Evolutionary conservation across 2,329 filamentous ascomycete species (phyloP), one percentile per base, ranked within the genome.

Genomic region (Diplodia corticola): DNA sequence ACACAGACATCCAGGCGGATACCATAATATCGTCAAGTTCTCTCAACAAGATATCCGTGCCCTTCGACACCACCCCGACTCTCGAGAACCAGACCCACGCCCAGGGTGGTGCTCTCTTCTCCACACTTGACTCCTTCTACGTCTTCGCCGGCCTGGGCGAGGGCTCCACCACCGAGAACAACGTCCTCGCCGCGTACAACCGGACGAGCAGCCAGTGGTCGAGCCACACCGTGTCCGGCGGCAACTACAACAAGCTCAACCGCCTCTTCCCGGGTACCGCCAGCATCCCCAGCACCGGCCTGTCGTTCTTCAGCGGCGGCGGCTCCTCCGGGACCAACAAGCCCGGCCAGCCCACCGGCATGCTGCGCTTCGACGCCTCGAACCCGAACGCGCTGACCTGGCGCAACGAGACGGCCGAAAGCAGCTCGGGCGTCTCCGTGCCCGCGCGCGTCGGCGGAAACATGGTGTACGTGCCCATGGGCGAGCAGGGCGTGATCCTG

Each of bases 301-400:
- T 61, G 5, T 61, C 57, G 10, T 61, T 61, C 57, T 49, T 61
- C 57, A 49, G 44, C 40, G 57, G 40, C 28, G 57, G 57, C 20
- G 37, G 40, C 57, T 35, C 22, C 13, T 33, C 44, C 2, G 44
- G 57, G 9, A 20, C 13, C 40, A 13, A 6, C 26, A 9, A 26
- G 26, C 40, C 44, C 5, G 44, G 44, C 44, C 57, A 44, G 24
- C 40, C 57, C 13, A 60, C 40, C 9, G 57, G 57, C 28, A 48
- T 61, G 57, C 40, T 61, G 10, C 57, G 57, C 44, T 61, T 61
- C 44, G 57, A 61, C 28, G 57, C 57, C 28, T 49, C 40, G n/a
- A 24, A 49, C 28, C 40, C 57, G 26, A 20, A 49, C 57, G 26
- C 44, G 10, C 57, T 61, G n/a, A 22, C 44, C 6, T 61, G 57